These are phyloP conservation scores for Vigna unguiculata DNA, from an alignment of 306 rosid species.

Conservation along the genomic window DNA sequence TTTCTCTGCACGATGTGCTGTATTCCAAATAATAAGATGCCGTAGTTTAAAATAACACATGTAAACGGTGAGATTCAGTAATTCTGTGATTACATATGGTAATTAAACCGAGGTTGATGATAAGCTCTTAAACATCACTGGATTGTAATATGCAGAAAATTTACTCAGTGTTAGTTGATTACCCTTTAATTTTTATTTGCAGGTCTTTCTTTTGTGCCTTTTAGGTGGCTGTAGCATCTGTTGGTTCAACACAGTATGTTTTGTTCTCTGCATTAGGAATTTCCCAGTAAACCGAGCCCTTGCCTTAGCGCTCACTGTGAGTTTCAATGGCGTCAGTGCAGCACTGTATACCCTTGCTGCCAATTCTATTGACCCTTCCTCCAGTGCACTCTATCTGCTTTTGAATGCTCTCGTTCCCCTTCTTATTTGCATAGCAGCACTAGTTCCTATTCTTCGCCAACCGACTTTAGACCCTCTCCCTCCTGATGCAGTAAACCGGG, in stretches of 20 bases:
- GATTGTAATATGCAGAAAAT: neutral
- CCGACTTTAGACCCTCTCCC: slow-evolving; percentile 70
- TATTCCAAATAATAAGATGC: neutral
- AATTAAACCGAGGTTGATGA: neutral
- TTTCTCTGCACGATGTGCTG: slow-evolving; percentile 24
- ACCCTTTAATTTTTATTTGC: slow-evolving; percentile 34
- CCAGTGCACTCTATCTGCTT: slow-evolving; percentile 67
- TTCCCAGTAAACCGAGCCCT: slow-evolving; percentile 79
- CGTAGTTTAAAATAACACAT: slow-evolving; percentile 1
- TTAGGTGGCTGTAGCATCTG: slow-evolving; percentile 92
- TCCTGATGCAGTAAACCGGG: slow-evolving; percentile 64
- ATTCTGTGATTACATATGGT: slow-evolving; percentile 22
- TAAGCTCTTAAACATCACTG: slow-evolving; percentile 19
- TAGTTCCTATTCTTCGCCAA: slow-evolving; percentile 78
- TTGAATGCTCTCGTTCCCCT: slow-evolving; percentile 82
- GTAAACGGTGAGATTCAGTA: slow-evolving; percentile 17
- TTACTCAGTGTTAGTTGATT: slow-evolving; percentile 34
- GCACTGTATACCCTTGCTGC: slow-evolving; percentile 90
- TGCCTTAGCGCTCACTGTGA: slow-evolving; percentile 90
- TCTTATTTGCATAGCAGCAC: slow-evolving; percentile 60
- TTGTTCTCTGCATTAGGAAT: slow-evolving; percentile 87
- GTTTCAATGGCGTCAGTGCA: slow-evolving; percentile 94
- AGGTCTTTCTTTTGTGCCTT: slow-evolving; percentile 85
- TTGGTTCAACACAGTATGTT: slow-evolving; percentile 98
- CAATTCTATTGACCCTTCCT: slow-evolving; percentile 73